Evolutionary conservation across 257 asterid genomes (phyloP).

Genomic region (Lantana camara): DNA sequence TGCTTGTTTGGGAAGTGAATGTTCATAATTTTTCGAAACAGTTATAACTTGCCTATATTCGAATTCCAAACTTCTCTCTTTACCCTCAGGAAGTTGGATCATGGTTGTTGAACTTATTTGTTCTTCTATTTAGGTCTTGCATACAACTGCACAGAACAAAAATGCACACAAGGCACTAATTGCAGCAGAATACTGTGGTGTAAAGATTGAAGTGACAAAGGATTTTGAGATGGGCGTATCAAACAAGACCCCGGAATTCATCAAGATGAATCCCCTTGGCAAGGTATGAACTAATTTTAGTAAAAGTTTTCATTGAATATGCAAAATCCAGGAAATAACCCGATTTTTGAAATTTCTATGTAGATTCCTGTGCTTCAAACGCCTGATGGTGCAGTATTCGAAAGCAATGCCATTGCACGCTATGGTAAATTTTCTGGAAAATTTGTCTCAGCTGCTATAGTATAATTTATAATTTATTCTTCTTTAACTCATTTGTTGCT

Average conservation of each 20-base stretch:
- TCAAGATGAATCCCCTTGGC: constrained; percentile 90
- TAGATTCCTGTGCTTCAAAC: constrained; percentile 94
- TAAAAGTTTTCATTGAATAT: background rate
- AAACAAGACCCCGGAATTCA: constrained; percentile 75
- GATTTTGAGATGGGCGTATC: constrained; percentile 75
- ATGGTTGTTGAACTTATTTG: background rate
- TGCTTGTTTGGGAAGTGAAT: background rate
- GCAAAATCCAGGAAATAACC: background rate
- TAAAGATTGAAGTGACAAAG: constrained; percentile 53
- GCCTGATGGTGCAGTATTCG: constrained; percentile 82
- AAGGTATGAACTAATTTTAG: constrained; percentile 43
- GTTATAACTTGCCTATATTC: background rate
- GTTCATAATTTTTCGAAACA: too few relatives aligned
- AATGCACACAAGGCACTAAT: constrained; percentile 61
- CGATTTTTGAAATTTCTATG: constrained; percentile 19
- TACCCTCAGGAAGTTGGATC: background rate
- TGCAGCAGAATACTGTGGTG: constrained; percentile 65
- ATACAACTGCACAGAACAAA: constrained; percentile 62
- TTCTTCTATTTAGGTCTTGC: constrained; percentile 52
- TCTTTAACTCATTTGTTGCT: constrained; percentile 12
- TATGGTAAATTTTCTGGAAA: constrained; percentile 50
- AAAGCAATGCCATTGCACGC: constrained; percentile 96
- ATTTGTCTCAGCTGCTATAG: background rate
- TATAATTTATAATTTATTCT: background rate
- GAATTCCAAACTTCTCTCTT: background rate